Percentiles rank a stretch among this genome's conserved stretches.
phyloP scores from a whole-genome alignment of 2,329 filamentous ascomycete species.

The Cladobotryum protrusum region DNA sequence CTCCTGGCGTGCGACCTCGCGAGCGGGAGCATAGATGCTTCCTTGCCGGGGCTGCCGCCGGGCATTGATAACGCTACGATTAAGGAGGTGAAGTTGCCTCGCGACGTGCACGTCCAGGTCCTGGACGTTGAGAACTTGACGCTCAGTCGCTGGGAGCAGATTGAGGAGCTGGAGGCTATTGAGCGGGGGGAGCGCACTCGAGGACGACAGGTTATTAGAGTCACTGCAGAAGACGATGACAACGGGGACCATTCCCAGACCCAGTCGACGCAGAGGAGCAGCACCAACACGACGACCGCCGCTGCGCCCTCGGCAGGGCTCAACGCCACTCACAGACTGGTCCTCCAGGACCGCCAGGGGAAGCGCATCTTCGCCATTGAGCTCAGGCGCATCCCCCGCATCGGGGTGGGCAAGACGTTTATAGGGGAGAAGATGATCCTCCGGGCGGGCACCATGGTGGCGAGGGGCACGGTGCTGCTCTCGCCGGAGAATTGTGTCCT shows the following conservation, averaged over 20 bases:
- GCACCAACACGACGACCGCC: too few relatives aligned
- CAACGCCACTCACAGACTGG: slow-evolving; percentile 67
- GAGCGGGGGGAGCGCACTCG: slow-evolving; percentile 67
- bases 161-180: slow-evolving; percentile 71
- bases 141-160: slow-evolving; percentile 75
- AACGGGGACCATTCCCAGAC: slow-evolving; percentile 35
- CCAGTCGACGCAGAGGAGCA: slow-evolving; percentile 8
- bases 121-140: slow-evolving; percentile 81
- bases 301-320: slow-evolving; percentile 22
- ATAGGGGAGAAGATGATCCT: slow-evolving; percentile 83
- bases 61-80: slow-evolving; percentile 47
- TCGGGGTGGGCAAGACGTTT: slow-evolving; percentile 57
- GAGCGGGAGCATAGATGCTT: slow-evolving; percentile 33
- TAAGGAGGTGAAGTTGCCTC: slow-evolving; percentile 50
- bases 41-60: slow-evolving; percentile 42
- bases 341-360: slow-evolving; percentile 74
- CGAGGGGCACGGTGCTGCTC: slow-evolving; percentile 72
- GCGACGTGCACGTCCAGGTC: slow-evolving; percentile 70
- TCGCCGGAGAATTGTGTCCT: slow-evolving; percentile 62
- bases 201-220: slow-evolving; percentile 74
- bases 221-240: slow-evolving; percentile 39
- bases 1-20: slow-evolving; percentile 75
- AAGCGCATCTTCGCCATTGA: slow-evolving; percentile 67
- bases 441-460: slow-evolving; percentile 56
- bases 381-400: slow-evolving; percentile 55